phyloP scores from a whole-genome alignment of 441 rosid genomes.

The Euphorbia schlechtendalii region DNA sequence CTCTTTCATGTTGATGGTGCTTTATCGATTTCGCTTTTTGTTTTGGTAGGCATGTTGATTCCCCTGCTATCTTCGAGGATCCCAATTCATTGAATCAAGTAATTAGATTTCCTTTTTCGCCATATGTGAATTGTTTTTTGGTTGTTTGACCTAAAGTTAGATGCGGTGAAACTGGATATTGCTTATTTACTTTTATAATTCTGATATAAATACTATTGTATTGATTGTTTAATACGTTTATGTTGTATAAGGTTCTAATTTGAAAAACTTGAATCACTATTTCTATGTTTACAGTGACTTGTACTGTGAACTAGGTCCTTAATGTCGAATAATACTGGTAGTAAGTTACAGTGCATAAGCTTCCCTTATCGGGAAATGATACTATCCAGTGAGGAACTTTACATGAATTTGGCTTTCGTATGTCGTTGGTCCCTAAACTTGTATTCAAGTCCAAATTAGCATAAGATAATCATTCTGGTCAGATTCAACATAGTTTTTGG shows the following conservation, averaged over 20 bases:
- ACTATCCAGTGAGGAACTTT: too few relatives aligned
- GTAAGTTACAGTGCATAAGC: too few relatives aligned
- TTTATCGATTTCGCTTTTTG: conserved; percentile 3
- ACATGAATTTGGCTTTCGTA: too few relatives aligned
- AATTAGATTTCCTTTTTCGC: background rate
- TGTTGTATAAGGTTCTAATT: background rate
- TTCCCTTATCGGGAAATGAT: too few relatives aligned
- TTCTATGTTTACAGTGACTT: too few relatives aligned
- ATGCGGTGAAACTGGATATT: background rate
- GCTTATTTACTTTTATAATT: background rate
- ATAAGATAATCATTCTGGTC: too few relatives aligned
- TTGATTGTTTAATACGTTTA: background rate
- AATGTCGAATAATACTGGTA: too few relatives aligned
- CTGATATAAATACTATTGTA: background rate
- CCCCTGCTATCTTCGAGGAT: conserved; percentile 62
- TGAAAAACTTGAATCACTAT: background rate
- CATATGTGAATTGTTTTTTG: background rate
- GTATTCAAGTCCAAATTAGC: too few relatives aligned
- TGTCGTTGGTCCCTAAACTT: too few relatives aligned
- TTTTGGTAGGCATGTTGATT: conserved; percentile 46
- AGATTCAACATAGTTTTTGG: too few relatives aligned
- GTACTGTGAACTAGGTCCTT: too few relatives aligned
- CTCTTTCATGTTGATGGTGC: background rate
- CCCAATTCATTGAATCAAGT: conserved; percentile 75
- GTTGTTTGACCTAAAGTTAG: background rate